A percentile compares a stretch with the other conserved stretches of the same genome.
Evolutionary conservation across 768 basidiomycete species (phyloP).

Genomic region (Tylopilus rubrobrunneus): DNA sequence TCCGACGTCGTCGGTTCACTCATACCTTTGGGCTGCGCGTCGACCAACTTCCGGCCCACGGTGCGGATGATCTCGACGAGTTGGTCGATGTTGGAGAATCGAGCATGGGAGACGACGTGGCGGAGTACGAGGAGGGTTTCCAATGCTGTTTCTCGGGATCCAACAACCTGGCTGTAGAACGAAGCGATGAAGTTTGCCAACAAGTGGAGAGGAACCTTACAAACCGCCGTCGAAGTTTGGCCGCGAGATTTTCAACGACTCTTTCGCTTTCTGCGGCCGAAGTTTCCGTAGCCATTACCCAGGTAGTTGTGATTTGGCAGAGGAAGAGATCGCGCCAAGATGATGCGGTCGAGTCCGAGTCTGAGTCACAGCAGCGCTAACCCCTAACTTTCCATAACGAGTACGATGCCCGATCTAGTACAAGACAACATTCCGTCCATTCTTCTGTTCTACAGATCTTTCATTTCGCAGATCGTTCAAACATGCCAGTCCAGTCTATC

Average conservation of each 20-base stretch:
- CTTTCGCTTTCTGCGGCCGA: constrained; percentile 44
- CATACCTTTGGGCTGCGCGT: constrained; percentile 93
- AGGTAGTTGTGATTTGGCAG: neutral
- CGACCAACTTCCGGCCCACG: constrained; percentile 77
- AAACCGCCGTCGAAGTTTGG: constrained; percentile 69
- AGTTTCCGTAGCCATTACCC: constrained; percentile 42
- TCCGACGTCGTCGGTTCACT: constrained; percentile 3
- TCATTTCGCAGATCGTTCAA: constrained; percentile 16
- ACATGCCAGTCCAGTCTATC: constrained; percentile 93
- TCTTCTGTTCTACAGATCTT: neutral
- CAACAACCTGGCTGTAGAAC: constrained; percentile 75
- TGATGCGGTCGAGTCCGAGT: neutral
- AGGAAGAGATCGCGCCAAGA: neutral
- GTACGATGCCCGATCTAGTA: neutral
- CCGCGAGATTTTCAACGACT: constrained; percentile 64
- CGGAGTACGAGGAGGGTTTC: constrained; percentile 87
- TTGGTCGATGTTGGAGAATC: constrained; percentile 84
- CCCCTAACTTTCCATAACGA: constrained; percentile 17
- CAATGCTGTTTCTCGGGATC: constrained; percentile 83
- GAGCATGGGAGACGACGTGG: constrained; percentile 83
- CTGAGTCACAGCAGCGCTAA: neutral
- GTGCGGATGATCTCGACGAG: constrained; percentile 73
- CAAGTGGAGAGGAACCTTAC: constrained; percentile 27
- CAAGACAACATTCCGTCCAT: neutral
- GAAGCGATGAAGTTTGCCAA: constrained; percentile 32